Evolutionary conservation across 352 stramenopile genomes (phyloP).

Genomic region (Phytophthora lateralis): DNA sequence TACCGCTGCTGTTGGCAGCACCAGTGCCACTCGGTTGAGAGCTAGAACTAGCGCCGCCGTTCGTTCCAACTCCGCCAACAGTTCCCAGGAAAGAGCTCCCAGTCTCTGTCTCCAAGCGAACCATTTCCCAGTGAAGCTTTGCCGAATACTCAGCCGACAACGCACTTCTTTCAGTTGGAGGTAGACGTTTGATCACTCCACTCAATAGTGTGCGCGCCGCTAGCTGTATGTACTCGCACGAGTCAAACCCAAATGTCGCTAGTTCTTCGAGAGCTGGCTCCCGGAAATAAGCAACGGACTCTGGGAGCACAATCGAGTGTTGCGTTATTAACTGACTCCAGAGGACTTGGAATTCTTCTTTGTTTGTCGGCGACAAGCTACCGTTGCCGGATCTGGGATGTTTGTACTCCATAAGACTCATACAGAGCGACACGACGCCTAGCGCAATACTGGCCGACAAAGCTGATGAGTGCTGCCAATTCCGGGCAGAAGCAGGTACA

Average conservation of each 20-base stretch:
- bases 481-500: slow-evolving; percentile 47
- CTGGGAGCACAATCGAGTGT: slow-evolving; percentile 79
- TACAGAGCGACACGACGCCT: slow-evolving; percentile 75
- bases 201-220: slow-evolving; percentile 72
- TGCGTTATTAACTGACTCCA: slow-evolving; percentile 90
- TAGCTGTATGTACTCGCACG: slow-evolving; percentile 77
- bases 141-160: slow-evolving; percentile 78
- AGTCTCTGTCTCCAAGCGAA: slow-evolving; percentile 70
- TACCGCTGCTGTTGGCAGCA: slow-evolving; percentile 41
- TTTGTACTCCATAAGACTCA: slow-evolving; percentile 86
- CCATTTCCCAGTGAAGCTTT: slow-evolving; percentile 82
- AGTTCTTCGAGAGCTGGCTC: slow-evolving; percentile 79
- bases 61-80: slow-evolving; percentile 22
- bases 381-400: slow-evolving; percentile 41
- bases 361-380: slow-evolving; percentile 45
- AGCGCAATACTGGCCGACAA: slow-evolving; percentile 71
- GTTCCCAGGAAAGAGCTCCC: slow-evolving; percentile 39
- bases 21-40: slow-evolving; percentile 24
- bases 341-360: slow-evolving; percentile 84
- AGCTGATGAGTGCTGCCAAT: slow-evolving; percentile 80
- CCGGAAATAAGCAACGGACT: slow-evolving; percentile 67
- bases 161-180: slow-evolving; percentile 41
- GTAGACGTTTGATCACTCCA: slow-evolving; percentile 79
- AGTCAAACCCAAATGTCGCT: slow-evolving; percentile 76
- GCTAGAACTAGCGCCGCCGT: slow-evolving; percentile 12